Conservation (phyloP, 192 early-diverging fungal species). For the Linnemannia zychae region DNA sequence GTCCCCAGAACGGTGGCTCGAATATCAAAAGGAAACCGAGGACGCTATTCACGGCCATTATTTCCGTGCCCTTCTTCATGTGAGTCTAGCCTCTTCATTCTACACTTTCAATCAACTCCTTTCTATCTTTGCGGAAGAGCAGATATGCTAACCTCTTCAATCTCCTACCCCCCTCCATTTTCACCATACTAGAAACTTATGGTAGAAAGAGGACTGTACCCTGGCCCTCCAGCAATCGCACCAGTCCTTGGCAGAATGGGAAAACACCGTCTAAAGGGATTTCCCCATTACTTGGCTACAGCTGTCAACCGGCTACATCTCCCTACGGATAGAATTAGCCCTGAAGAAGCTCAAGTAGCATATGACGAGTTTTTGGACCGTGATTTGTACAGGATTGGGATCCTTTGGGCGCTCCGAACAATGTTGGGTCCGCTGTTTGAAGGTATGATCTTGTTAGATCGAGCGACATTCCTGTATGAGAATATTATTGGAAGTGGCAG, state of each 20-base stretch:
- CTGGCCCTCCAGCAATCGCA: constrained; percentile 44
- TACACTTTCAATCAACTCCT: not conserved
- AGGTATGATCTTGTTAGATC: constrained; percentile 83
- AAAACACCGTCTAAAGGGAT: constrained; percentile 64
- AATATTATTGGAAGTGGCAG: constrained; percentile 45
- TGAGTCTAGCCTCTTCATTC: constrained; percentile 13
- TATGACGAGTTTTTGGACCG: constrained; percentile 50
- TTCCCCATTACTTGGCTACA: constrained; percentile 66
- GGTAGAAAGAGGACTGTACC: constrained; percentile 66
- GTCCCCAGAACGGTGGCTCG: constrained; percentile 82
- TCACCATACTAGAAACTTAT: constrained; percentile 62
- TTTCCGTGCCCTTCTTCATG: constrained; percentile 83
- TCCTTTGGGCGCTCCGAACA: constrained; percentile 86
- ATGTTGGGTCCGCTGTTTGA: constrained; percentile 83
- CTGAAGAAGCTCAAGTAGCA: constrained; percentile 58
- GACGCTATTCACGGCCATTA: constrained; percentile 78
- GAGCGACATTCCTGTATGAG: constrained; percentile 75
- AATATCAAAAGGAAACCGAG: constrained; percentile 63
- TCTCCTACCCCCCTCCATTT: not conserved
- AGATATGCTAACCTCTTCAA: not conserved
- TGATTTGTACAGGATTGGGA: constrained; percentile 68
- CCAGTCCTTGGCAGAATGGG: constrained; percentile 75
- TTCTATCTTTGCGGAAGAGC: not conserved
- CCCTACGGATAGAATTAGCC: constrained; percentile 45
- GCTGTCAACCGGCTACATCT: constrained; percentile 71